Evolutionary conservation across 176 grass and related monocot species (phyloP).

Genomic region (Cenchrus americanus): DNA sequence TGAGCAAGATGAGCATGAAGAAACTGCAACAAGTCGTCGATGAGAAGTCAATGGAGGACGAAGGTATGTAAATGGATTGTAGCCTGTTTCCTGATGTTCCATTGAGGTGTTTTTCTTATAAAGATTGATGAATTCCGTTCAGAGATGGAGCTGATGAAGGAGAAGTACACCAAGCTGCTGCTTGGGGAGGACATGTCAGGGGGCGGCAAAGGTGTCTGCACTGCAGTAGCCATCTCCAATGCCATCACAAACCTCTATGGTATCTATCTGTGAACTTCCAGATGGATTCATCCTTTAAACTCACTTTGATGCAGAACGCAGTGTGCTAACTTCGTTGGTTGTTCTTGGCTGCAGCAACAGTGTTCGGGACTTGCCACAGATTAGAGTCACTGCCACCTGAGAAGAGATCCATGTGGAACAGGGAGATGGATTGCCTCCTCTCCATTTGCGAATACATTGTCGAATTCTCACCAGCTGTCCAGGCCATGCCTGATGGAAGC

Average conservation of each 20-base stretch:
- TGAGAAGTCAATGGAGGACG: slow-evolving; percentile 42
- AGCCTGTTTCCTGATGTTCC: not conserved
- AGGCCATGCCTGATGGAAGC: slow-evolving; percentile 79
- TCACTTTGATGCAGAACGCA: not conserved
- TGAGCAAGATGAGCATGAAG: slow-evolving; percentile 58
- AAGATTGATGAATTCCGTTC: slow-evolving; percentile 30
- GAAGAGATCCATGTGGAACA: slow-evolving; percentile 91
- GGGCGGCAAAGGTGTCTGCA: slow-evolving; percentile 83
- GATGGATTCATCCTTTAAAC: slow-evolving; percentile 11
- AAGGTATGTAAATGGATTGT: slow-evolving; percentile 25
- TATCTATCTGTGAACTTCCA: not conserved
- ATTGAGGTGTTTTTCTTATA: slow-evolving; percentile 5
- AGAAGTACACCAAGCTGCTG: slow-evolving; percentile 93
- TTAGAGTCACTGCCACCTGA: slow-evolving; percentile 68
- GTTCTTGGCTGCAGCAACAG: slow-evolving; percentile 62
- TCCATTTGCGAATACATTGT: slow-evolving; percentile 95
- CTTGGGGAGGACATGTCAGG: slow-evolving; percentile 98
- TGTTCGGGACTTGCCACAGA: slow-evolving; percentile 84
- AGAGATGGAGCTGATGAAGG: slow-evolving; percentile 96
- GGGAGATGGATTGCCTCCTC: slow-evolving; percentile 97
- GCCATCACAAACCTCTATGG: slow-evolving; percentile 98
- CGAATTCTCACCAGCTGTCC: slow-evolving; percentile 67
- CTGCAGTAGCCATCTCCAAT: slow-evolving; percentile 88
- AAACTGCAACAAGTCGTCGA: slow-evolving; percentile 41
- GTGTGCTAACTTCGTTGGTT: not conserved